A percentile compares a stretch with the other conserved stretches of the same genome.
These are phyloP conservation scores for Leccinum sublutescens DNA, from an alignment of 768 basidiomycete species.

Conservation along the genomic window DNA sequence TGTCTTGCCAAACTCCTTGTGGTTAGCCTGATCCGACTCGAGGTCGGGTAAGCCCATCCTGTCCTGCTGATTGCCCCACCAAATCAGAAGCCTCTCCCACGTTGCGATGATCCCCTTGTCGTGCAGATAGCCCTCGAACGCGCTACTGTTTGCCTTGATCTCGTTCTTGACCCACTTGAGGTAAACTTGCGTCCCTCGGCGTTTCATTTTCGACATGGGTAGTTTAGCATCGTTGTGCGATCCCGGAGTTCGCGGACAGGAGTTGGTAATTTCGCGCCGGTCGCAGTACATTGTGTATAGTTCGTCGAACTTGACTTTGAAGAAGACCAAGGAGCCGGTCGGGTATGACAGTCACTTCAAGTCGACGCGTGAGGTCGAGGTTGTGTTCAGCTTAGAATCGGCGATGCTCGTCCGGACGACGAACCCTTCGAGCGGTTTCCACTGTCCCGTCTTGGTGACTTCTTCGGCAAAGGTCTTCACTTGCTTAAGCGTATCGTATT, in stretches of 20 bases:
- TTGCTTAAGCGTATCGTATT: too few relatives aligned
- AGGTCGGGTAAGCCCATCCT: slow-evolving; percentile 32
- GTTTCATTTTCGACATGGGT: slow-evolving; percentile 65
- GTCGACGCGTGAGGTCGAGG: slow-evolving; percentile 20
- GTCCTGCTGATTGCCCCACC: slow-evolving; percentile 54
- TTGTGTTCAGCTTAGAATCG: background rate
- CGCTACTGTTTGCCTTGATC: slow-evolving; percentile 56
- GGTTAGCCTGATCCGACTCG: background rate
- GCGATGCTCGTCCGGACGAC: too few relatives aligned
- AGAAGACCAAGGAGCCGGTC: slow-evolving; percentile 81
- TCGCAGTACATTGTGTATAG: slow-evolving; percentile 99
- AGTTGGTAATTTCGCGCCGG: slow-evolving; percentile 89
- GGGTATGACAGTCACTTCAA: slow-evolving; percentile 59
- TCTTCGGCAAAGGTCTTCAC: too few relatives aligned
- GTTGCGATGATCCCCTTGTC: slow-evolving; percentile 85
- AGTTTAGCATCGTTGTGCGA: slow-evolving; percentile 38
- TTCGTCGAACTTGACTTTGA: slow-evolving; percentile 88
- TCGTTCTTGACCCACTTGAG: slow-evolving; percentile 79
- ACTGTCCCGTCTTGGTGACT: too few relatives aligned
- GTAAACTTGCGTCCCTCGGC: slow-evolving; percentile 77
- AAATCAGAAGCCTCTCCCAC: slow-evolving; percentile 73
- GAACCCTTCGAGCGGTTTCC: too few relatives aligned
- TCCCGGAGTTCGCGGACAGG: slow-evolving; percentile 29
- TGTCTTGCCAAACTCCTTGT: too few relatives aligned
- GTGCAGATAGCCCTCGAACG: slow-evolving; percentile 62